These are phyloP conservation scores for Aspergillus aculeatus DNA, from an alignment of 2,329 filamentous ascomycete genomes.

Conservation along the genomic window DNA sequence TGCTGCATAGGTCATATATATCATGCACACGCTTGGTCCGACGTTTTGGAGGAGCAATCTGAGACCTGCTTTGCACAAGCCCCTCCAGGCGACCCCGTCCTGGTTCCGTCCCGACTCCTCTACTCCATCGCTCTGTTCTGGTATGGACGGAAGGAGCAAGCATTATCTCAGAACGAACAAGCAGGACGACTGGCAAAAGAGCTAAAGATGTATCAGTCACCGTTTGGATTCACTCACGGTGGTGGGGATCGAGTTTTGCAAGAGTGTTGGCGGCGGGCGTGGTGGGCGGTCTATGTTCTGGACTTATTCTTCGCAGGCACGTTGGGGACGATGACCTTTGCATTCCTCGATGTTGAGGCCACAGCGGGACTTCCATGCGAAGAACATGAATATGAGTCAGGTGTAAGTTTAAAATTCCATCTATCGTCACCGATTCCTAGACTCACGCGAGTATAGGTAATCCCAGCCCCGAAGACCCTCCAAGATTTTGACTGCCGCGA, in stretches of 20 bases:
- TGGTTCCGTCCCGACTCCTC: slow-evolving; percentile 26
- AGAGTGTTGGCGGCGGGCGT: slow-evolving; percentile 50
- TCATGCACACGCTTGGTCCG: slow-evolving; percentile 18
- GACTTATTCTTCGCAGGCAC: slow-evolving; percentile 76
- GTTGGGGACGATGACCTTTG: slow-evolving; percentile 27
- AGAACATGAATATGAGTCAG: slow-evolving; percentile 32
- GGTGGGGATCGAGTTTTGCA: slow-evolving; percentile 40
- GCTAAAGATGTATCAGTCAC: slow-evolving; percentile 21
- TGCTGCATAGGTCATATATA: slow-evolving; percentile 32
- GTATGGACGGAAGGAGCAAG: slow-evolving; percentile 21
- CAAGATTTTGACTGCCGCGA: slow-evolving; percentile 35
- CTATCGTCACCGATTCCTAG: neutral
- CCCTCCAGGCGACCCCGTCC: slow-evolving; percentile 1
- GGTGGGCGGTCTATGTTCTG: slow-evolving; percentile 57
- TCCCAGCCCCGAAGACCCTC: slow-evolving; percentile 26
- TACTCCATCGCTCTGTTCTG: slow-evolving; percentile 30
- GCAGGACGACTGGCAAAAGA: slow-evolving; percentile 25
- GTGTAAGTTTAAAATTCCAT: slow-evolving; percentile 14
- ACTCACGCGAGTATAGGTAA: neutral
- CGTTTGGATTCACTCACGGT: slow-evolving; percentile 52
- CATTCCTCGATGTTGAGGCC: slow-evolving; percentile 20
- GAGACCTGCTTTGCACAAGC: slow-evolving; percentile 15
- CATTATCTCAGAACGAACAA: slow-evolving; percentile 18
- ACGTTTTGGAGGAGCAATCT: slow-evolving; percentile 14
- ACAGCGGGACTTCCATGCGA: slow-evolving; percentile 36